Evolutionary conservation across 192 early-diverging fungal species (phyloP).

Genomic region (Umbelopsis ramanniana): DNA sequence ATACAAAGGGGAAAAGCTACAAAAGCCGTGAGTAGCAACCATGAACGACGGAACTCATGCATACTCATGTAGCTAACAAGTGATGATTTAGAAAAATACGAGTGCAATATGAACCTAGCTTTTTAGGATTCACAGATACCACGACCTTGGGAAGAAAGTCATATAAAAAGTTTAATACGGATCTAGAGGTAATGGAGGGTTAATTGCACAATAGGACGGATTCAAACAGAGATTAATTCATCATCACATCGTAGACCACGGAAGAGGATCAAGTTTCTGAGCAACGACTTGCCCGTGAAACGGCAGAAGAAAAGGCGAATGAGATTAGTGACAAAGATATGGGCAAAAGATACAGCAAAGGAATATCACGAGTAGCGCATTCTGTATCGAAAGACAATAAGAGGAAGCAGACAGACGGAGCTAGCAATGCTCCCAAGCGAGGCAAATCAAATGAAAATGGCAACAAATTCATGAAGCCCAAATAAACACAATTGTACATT

Average conservation of each 20-base stretch:
- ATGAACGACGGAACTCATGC: background rate
- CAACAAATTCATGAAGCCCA: background rate
- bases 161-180: conserved; percentile 10
- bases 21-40: conserved; percentile 7
- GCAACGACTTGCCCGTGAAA: conserved; percentile 2
- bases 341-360: conserved; percentile 2
- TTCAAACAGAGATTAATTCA: background rate
- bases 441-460: background rate
- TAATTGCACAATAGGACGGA: background rate
- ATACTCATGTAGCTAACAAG: background rate
- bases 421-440: background rate
- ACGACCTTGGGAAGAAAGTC: background rate
- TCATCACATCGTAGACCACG: background rate
- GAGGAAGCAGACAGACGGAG: conserved; percentile 1
- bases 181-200: background rate
- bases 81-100: conserved; percentile 5
- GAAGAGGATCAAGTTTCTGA: background rate
- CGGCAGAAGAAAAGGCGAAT: conserved; percentile 4
- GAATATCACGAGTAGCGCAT: background rate
- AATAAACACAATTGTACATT: conserved; percentile 2
- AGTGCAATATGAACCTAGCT: conserved; percentile 20
- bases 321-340: conserved; percentile 15
- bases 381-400: background rate
- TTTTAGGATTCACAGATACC: conserved; percentile 8
- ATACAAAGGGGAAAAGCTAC: conserved; percentile 3